Evolutionary conservation across 768 basidiomycete genomes (phyloP).

Genomic region (Rhodotorula graminis): DNA sequence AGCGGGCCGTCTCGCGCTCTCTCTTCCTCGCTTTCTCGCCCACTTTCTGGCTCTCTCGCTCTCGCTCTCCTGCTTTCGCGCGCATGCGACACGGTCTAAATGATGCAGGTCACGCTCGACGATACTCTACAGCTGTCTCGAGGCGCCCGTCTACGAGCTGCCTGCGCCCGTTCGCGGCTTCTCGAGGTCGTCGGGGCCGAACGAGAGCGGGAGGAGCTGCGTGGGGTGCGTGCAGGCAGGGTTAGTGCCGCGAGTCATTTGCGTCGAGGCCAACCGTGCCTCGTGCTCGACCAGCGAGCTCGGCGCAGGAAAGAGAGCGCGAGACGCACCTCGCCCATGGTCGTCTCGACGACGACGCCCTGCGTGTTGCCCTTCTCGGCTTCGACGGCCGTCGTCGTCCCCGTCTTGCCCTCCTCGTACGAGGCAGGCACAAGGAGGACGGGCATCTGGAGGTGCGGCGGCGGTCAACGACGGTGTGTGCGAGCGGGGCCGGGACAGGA

Average conservation of each 20-base stretch:
- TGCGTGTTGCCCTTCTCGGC: constrained; percentile 7
- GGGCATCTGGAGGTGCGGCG: too few species aligned
- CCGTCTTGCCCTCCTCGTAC: constrained; percentile 11
- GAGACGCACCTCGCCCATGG: constrained; percentile 25
- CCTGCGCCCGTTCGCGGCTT: background rate
- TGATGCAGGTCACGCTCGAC: too few species aligned
- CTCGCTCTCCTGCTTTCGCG: too few species aligned
- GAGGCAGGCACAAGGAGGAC: constrained; percentile 20
- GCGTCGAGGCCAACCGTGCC: too few species aligned
- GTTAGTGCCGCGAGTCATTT: background rate
- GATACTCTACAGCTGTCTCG: too few species aligned
- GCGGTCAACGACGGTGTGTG: too few species aligned
- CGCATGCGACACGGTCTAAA: too few species aligned
- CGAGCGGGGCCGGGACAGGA: too few species aligned
- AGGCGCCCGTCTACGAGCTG: too few species aligned
- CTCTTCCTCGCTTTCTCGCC: too few species aligned
- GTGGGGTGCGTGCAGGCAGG: rapidly evolving
- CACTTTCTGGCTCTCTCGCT: too few species aligned
- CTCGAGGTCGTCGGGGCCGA: constrained; percentile 21
- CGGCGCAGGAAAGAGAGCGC: background rate
- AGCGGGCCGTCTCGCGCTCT: too few species aligned
- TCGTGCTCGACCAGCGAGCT: background rate
- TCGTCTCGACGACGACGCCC: constrained; percentile 23
- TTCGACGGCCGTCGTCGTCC: background rate
- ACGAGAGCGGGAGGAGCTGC: constrained; percentile 24